A percentile compares a stretch with the other conserved stretches of the same genome.
Conservation (phyloP, 228 moss, liverwort and hornwort genomes). For the Sphagnum fallax region DNA sequence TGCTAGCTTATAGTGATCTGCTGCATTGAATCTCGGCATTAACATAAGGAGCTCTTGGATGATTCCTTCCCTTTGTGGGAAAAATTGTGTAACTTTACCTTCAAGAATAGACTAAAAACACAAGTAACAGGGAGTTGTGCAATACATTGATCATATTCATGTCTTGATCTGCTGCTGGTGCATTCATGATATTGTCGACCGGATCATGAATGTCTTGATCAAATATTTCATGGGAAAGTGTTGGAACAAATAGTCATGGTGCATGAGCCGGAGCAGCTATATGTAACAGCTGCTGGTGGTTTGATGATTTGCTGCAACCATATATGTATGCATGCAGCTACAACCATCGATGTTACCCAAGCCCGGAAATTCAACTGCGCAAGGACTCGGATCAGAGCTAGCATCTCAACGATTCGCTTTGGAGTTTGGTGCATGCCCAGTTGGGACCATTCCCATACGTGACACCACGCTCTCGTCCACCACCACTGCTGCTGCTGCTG, state of each 20-base stretch:
- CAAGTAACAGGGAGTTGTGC: too few species aligned
- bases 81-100: too few species aligned
- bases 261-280: too few species aligned
- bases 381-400: neutral
- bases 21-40: too few species aligned
- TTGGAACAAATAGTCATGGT: neutral
- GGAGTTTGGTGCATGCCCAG: slow-evolving; percentile 27
- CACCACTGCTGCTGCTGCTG: too few species aligned
- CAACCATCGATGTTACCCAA: slow-evolving; percentile 22
- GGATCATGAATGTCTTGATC: neutral
- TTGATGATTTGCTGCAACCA: neutral
- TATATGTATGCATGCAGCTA: slow-evolving; percentile 17
- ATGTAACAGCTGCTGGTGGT: neutral
- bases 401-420: slow-evolving; percentile 35
- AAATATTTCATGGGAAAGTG: neutral
- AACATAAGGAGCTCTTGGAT: too few species aligned
- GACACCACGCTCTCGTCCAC: neutral
- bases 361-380: slow-evolving; percentile 7
- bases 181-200: neutral
- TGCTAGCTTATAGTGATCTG: too few species aligned
- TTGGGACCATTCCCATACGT: slow-evolving; percentile 33
- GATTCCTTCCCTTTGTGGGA: too few species aligned
- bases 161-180: neutral
- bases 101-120: too few species aligned
- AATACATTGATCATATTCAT: too few species aligned